Conservation (phyloP, 345 rosid species). For the Camelina hispida region DNA sequence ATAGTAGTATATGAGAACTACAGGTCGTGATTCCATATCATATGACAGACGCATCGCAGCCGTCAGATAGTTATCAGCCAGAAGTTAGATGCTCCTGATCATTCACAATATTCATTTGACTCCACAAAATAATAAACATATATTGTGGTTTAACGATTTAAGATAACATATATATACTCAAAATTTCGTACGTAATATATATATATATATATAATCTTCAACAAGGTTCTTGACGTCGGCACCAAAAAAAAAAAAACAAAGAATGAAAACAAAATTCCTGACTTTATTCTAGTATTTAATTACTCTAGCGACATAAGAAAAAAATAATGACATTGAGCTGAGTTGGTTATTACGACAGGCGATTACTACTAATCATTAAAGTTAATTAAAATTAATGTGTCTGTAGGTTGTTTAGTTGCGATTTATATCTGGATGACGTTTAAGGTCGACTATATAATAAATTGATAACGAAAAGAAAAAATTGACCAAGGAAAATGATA, state of each 20-base stretch:
- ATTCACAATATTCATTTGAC: constrained; percentile 31
- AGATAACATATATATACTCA: background rate
- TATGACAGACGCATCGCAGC: constrained; percentile 35
- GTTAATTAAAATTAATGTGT: background rate
- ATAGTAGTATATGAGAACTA: background rate
- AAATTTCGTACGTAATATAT: background rate
- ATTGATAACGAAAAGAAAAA: background rate
- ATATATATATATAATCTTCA: too few relatives aligned
- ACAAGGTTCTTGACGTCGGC: constrained; percentile 1
- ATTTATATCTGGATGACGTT: constrained; percentile 32
- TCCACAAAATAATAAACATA: background rate
- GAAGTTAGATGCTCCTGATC: constrained; percentile 34
- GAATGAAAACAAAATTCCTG: background rate
- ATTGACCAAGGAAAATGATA: background rate
- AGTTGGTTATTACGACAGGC: constrained; percentile 29
- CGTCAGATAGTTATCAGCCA: constrained; percentile 29
- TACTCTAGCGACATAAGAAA: background rate
- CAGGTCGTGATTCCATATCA: background rate
- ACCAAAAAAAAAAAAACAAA: background rate
- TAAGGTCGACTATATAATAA: constrained; percentile 3
- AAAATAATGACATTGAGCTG: constrained; percentile 38
- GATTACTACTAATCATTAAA: constrained; percentile 14
- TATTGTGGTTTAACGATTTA: background rate
- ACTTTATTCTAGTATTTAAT: constrained; percentile 11
- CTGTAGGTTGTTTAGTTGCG: background rate